phyloP scores from a whole-genome alignment of 2,329 filamentous ascomycete genomes.

The Curvularia lunata region DNA sequence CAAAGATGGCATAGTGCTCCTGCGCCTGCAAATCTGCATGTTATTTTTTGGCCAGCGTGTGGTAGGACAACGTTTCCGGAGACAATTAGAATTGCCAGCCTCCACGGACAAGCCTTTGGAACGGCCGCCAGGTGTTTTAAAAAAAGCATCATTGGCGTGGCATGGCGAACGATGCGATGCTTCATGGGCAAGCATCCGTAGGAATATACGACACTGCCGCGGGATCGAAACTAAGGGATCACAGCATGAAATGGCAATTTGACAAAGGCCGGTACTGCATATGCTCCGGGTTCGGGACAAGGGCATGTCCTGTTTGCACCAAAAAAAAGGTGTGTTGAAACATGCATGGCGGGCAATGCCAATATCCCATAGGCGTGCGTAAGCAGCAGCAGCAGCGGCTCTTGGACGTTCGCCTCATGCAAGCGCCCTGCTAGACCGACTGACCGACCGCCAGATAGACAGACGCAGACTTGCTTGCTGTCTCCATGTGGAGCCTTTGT shows the following conservation, averaged over 20 bases:
- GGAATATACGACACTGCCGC: too few relatives aligned
- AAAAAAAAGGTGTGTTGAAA: constrained; percentile 28
- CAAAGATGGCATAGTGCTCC: constrained; percentile 5
- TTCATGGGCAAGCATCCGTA: neutral
- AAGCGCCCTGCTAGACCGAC: constrained; percentile 24
- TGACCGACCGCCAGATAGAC: constrained; percentile 9
- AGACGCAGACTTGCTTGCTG: constrained; percentile 28
- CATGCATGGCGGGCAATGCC: constrained; percentile 31
- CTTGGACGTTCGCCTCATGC: constrained; percentile 27
- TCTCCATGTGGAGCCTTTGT: constrained; percentile 13
- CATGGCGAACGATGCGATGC: neutral
- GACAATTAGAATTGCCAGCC: constrained; percentile 2
- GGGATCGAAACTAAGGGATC: neutral
- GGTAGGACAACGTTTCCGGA: constrained; percentile 10
- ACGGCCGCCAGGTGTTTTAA: neutral
- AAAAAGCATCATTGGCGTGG: neutral
- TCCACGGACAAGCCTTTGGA: constrained; percentile 4
- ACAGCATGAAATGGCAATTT: constrained; percentile 14
- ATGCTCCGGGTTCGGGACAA: constrained; percentile 13
- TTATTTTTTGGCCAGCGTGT: constrained; percentile 6
- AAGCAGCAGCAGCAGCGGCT: constrained; percentile 15
- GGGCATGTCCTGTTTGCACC: neutral
- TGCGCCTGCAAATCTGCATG: neutral
- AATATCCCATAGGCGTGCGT: constrained; percentile 25
- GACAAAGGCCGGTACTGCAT: constrained; percentile 2